Base-by-base conservation (phyloP, 2,329 filamentous ascomycete genomes). In the Penicillium hordei region DNA sequence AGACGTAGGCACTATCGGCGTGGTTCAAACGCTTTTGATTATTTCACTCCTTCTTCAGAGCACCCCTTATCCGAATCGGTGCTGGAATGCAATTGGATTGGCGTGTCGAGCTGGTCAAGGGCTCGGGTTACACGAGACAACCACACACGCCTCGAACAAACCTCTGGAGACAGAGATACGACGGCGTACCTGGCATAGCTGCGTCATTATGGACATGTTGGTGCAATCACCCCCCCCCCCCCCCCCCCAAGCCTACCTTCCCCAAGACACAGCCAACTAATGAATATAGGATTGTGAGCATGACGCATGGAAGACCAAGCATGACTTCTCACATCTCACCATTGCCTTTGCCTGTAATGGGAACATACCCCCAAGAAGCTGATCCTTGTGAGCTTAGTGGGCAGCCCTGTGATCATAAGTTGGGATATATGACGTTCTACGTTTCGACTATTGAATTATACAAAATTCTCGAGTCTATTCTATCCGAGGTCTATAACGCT, bases 51-150 rank as follows among this genome's bases (percentile, higher is more conserved):
- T 72, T 21, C 65, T 80, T 3, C 77, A 79, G 44, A 74, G 75
- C 43, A 78, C 78, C 1, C 71, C 73, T 0, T 76, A 76, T 51
- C 72, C 76, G 0, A 72, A 69, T 23, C 68, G 74, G 9, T 79
- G 77, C 58, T 80, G 78, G 76, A 77, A 78, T 46, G 65, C 73
- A 0, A 72, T 78, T 5, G 78, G 78, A 1, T 50, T 79, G 5
- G 78, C 78, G 0, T 77, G 72, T 49, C 68, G 77, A 3, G 65
- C 78, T 10, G 78, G 75, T 0, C 73, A 76, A 44, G 76, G 76
- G 0, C 63, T 80, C 3, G 77, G 78, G 0, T 59, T 81, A 34
- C 77, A 80, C 52, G 69, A 70, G 8, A 25, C 61, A 58, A 36
- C 61, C 19, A 33, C 54, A 25, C 52, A 57, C 55, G 31, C 61